A percentile compares a stretch with the other conserved stretches of the same genome.
Evolutionary conservation across 805 yeast species (phyloP).

Genomic region (Barnettozyma californica): DNA sequence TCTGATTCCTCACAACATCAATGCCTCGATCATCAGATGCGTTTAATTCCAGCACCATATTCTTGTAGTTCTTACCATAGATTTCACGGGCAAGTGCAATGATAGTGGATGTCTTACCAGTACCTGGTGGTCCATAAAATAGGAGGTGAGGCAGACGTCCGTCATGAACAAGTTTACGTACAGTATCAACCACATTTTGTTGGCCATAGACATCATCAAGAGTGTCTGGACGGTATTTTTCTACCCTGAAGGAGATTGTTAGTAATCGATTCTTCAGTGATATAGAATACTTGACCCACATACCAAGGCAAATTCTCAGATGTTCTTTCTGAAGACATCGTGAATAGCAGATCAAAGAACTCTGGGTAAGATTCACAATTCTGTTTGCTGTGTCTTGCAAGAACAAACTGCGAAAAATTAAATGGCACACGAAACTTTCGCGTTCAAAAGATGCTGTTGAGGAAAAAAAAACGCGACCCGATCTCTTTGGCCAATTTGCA

Average conservation of each 20-base stretch:
- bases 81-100: slow-evolving; percentile 83
- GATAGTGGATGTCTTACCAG: slow-evolving; percentile 88
- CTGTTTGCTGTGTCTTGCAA: background rate
- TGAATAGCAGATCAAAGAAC: background rate
- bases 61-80: slow-evolving; percentile 74
- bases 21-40: slow-evolving; percentile 98
- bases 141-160: slow-evolving; percentile 86
- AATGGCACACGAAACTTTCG: background rate
- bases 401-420: background rate
- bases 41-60: slow-evolving; percentile 91
- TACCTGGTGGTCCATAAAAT: slow-evolving; percentile 95
- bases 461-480: background rate
- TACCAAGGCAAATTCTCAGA: slow-evolving; percentile 27
- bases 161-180: slow-evolving; percentile 75
- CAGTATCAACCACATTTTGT: slow-evolving; percentile 76
- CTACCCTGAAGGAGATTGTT: slow-evolving; percentile 53
- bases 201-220: slow-evolving; percentile 92
- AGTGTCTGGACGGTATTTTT: slow-evolving; percentile 84
- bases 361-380: background rate
- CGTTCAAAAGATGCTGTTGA: too few relatives aligned
- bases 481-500: background rate
- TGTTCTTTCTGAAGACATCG: slow-evolving; percentile 22
- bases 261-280: background rate
- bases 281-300: slow-evolving; percentile 1
- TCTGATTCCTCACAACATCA: slow-evolving; percentile 95